phyloP scores from a whole-genome alignment of 148 eudicot species.

The Persicaria tinctoria region DNA sequence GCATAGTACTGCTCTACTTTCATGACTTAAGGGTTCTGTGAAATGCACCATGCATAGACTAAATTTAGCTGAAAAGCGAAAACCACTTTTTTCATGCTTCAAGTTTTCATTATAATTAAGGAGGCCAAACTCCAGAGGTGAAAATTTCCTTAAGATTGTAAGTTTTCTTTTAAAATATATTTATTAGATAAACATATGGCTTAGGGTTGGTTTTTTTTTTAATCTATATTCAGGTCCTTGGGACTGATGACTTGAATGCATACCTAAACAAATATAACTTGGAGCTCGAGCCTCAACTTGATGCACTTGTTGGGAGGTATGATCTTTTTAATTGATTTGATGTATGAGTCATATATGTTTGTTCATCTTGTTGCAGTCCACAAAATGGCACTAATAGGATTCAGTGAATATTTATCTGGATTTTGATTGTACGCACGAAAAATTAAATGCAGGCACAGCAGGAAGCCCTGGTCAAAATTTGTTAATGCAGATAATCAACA shows the following conservation, averaged over 20 bases:
- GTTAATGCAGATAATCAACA: constrained; percentile 88
- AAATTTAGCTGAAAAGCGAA: not conserved
- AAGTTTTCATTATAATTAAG: not conserved
- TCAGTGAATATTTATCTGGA: not conserved
- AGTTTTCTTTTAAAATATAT: not conserved
- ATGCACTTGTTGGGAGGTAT: constrained; percentile 84
- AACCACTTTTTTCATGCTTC: not conserved
- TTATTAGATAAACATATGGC: not conserved
- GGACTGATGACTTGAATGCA: constrained; percentile 76
- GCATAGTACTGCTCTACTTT: not conserved
- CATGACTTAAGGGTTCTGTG: not conserved
- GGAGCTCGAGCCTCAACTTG: constrained; percentile 75
- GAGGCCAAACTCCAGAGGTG: not conserved
- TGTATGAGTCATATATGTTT: not conserved
- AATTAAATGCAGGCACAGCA: constrained; percentile 61
- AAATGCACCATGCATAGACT: not conserved
- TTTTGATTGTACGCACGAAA: not conserved
- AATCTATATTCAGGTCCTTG: constrained; percentile 53
- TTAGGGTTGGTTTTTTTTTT: not conserved
- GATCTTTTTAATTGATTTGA: not conserved
- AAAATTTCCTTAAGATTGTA: not conserved
- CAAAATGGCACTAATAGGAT: not conserved
- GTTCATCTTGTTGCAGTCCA: not conserved
- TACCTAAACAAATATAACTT: constrained; percentile 60
- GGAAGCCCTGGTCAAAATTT: constrained; percentile 97